Conservation (phyloP, 495 filamentous ascomycete genomes). For the Penicillium steckii region DNA sequence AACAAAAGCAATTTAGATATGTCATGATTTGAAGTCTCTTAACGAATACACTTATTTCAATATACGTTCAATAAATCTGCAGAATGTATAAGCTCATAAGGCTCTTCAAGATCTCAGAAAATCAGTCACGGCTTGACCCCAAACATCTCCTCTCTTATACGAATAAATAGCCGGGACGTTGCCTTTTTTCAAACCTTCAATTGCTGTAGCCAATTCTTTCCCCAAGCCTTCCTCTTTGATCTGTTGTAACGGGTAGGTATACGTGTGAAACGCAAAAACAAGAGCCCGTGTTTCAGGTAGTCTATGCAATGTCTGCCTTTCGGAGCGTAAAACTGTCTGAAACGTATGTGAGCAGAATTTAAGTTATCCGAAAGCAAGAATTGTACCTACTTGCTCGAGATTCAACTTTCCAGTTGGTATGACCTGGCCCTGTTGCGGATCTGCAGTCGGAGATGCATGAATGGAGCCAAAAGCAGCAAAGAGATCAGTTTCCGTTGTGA, state of each 20-base stretch:
- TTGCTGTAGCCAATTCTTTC: conserved; percentile 63
- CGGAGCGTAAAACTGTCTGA: conserved; percentile 61
- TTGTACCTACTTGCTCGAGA: conserved; percentile 42
- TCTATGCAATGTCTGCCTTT: conserved; percentile 76
- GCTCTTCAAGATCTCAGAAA: conserved; percentile 48
- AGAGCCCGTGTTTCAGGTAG: conserved; percentile 64
- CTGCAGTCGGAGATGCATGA: conserved; percentile 27
- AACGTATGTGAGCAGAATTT: conserved; percentile 2
- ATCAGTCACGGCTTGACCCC: conserved; percentile 61
- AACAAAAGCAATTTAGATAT: conserved; percentile 11
- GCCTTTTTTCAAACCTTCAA: conserved; percentile 69
- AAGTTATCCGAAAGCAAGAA: neutral
- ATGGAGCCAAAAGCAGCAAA: conserved; percentile 49
- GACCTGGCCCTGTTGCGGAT: conserved; percentile 43
- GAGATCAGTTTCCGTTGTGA: conserved; percentile 56
- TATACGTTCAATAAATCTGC: neutral
- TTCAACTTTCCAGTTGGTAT: conserved; percentile 44
- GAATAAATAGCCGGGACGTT: conserved; percentile 65
- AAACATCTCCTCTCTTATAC: conserved; percentile 64
- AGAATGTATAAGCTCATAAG: too few species aligned
- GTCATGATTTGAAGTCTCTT: neutral
- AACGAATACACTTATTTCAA: conserved; percentile 1
- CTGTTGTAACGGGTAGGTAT: conserved; percentile 64
- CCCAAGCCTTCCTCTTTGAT: conserved; percentile 70
- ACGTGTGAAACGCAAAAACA: conserved; percentile 80